Evolutionary conservation across 768 basidiomycete species (phyloP).

Genomic region (Asterophora parasitica): DNA sequence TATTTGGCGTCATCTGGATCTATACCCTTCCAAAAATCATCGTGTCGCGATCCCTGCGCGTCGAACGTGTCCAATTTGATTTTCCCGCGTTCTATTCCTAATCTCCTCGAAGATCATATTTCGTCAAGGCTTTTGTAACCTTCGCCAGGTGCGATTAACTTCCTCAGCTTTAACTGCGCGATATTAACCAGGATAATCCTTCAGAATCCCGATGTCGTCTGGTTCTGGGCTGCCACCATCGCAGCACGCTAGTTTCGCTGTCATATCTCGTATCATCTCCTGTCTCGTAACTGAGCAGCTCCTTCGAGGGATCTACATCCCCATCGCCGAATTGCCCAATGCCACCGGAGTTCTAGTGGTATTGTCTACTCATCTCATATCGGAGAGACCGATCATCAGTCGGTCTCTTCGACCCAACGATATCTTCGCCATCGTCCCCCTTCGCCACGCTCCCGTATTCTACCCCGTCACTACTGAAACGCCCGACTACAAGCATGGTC

Average conservation of each 20-base stretch:
- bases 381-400: conserved; percentile 27
- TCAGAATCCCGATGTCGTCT: conserved; percentile 27
- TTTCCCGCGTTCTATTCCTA: background rate
- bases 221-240: conserved; percentile 29
- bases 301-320: conserved; percentile 38
- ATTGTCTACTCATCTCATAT: conserved; percentile 32
- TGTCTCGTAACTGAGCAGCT: conserved; percentile 47
- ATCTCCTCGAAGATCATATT: background rate
- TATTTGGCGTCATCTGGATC: background rate
- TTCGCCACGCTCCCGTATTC: conserved; percentile 43
- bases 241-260: conserved; percentile 40
- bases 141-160: conserved; percentile 12
- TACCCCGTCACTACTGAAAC: conserved; percentile 16
- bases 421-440: conserved; percentile 43
- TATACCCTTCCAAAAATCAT: background rate
- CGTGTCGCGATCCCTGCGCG: background rate
- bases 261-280: conserved; percentile 43
- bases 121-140: conserved; percentile 3
- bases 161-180: conserved; percentile 20
- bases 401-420: conserved; percentile 33
- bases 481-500: conserved; percentile 29
- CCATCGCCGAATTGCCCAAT: conserved; percentile 19
- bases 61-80: background rate
- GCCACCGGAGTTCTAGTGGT: conserved; percentile 34
- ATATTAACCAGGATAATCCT: background rate